phyloP scores from a whole-genome alignment of 2,329 filamentous ascomycete genomes.

The Thelonectria olida region DNA sequence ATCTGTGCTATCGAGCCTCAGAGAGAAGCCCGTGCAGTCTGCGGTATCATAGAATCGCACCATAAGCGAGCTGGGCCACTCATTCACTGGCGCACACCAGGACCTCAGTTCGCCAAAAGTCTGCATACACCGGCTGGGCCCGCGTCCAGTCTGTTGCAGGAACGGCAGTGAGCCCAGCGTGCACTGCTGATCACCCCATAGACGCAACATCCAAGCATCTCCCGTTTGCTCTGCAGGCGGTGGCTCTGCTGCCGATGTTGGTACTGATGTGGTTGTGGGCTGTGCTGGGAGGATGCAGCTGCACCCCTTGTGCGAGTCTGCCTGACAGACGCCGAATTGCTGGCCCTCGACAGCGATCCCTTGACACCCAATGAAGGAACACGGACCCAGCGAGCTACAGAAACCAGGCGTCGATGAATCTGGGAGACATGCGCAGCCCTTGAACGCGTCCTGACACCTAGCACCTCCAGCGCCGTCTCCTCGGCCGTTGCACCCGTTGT shows the following conservation, averaged over 20 bases:
- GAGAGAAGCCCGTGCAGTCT: neutral
- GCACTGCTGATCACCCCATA: conserved; percentile 1
- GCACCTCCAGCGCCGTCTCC: conserved; percentile 1
- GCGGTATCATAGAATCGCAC: conserved; percentile 1
- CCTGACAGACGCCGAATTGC: conserved; percentile 1
- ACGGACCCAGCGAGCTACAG: neutral
- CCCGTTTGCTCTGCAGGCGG: neutral
- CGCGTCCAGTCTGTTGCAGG: neutral
- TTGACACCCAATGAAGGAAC: conserved; percentile 1
- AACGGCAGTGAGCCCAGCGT: neutral
- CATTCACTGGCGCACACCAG: neutral
- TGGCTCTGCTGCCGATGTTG: no score
- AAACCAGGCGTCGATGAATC: neutral
- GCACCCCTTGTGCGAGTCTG: conserved; percentile 7
- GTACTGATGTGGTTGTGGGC: no score
- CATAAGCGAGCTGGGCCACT: conserved; percentile 6
- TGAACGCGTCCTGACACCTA: conserved; percentile 6
- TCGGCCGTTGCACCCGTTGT: conserved; percentile 2
- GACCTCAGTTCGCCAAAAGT: neutral
- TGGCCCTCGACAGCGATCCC: conserved; percentile 1
- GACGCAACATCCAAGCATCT: neutral
- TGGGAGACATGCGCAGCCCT: neutral
- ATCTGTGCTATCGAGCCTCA: neutral
- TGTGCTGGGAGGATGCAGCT: neutral
- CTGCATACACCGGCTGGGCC: neutral